Base-by-base conservation (phyloP, 2,329 filamentous ascomycete genomes). In the Corniculantispora saksenae region DNA sequence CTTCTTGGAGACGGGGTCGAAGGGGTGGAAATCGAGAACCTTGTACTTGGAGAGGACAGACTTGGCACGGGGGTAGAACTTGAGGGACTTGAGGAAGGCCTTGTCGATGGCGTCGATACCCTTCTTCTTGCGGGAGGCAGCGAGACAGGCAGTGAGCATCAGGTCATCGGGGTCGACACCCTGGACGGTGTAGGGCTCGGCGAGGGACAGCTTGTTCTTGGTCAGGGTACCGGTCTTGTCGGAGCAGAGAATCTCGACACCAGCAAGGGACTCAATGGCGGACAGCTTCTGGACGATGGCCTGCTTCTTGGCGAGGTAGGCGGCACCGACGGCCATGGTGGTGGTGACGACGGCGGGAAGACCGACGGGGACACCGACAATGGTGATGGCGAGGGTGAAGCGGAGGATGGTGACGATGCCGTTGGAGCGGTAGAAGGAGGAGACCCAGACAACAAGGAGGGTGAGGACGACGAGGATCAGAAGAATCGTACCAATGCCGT, bases 21-120 rank as follows among this genome's bases (percentile, higher is more conserved):
- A 97, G 69, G 93, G 93, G 78, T 88, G 86, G 84, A 96, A 97
- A 53, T 94, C 87, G 70, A 94, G 80, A 66, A 94, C 90, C 80
- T 89, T 91, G 86, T 94, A 96, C 82, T 92, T 92, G 81, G 87
- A 87, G 63, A 97, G 86, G 63, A 91, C 89, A 67, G 82, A 79
- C 85, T 95, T 96, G 80, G 92, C 92, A 68, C 87, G 87, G 68
- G 93, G 93, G 78, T 96, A 97, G 82, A 84, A 89, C 76, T 87
- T 87, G 69, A 97, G 88, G 25, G 91, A 86, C 83, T 95, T 96
- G 71, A 97, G 85, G 84, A 97, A 97, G 76, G 92, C 93, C 85
- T 94, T 95, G 86, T 97, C 93, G 72, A 97, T 97, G 71, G 93
- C 91, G 76, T 97, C 93, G 69, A 97, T 94, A 83, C 92, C 93